Evolutionary conservation across 108 stramenopile genomes (phyloP).

Genomic region (Parietichytrium sp.): DNA sequence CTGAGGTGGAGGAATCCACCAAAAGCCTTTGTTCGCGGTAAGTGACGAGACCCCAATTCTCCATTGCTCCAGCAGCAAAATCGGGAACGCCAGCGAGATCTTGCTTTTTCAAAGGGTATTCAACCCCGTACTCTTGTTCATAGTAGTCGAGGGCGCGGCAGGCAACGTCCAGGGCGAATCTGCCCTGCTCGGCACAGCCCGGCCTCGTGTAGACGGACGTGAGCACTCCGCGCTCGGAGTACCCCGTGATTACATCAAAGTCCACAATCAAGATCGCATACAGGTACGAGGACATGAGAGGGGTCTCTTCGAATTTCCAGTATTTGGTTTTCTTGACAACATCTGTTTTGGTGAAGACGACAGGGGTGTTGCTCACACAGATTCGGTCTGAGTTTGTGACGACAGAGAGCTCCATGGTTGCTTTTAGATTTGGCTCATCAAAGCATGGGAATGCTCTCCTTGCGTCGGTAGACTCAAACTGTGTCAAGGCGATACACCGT

Average conservation of each 20-base stretch:
- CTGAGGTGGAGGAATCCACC: neutral
- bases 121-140: conserved; percentile 76
- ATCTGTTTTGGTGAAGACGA: conserved; percentile 56
- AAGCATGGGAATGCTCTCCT: conserved; percentile 81
- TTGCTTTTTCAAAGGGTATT: conserved; percentile 91
- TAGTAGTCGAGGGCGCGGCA: conserved; percentile 75
- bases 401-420: conserved; percentile 78
- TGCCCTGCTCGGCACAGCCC: conserved; percentile 73
- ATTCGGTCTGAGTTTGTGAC: conserved; percentile 68
- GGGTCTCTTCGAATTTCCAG: conserved; percentile 73
- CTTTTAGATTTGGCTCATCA: conserved; percentile 94
- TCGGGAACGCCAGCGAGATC: conserved; percentile 90
- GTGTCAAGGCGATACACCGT: conserved; percentile 85
- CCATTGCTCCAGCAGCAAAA: conserved; percentile 93
- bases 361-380: conserved; percentile 92
- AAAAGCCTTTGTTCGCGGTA: conserved; percentile 50
- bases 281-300: conserved; percentile 89
- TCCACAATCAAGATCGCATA: conserved; percentile 86
- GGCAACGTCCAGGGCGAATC: conserved; percentile 82
- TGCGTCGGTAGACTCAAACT: conserved; percentile 94
- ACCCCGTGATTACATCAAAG: conserved; percentile 68
- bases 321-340: conserved; percentile 42
- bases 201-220: conserved; percentile 85
- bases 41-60: conserved; percentile 85
- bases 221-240: conserved; percentile 73